phyloP scores from a whole-genome alignment of 2,329 filamentous ascomycete species.

The Pseudogymnoascus destructans region DNA sequence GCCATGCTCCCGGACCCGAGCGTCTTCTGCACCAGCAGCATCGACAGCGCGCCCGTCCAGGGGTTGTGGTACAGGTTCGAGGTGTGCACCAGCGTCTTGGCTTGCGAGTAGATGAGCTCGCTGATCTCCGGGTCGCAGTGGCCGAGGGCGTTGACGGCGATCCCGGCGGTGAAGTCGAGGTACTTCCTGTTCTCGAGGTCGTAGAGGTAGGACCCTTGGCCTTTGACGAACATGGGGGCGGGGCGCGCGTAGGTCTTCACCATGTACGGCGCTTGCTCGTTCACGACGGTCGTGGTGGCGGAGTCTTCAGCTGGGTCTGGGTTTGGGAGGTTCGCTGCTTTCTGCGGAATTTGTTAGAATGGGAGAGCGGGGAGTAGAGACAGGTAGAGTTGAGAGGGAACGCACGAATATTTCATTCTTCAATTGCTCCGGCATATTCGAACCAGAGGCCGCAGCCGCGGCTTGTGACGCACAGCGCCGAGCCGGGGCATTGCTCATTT shows the following conservation, averaged over 20 bases:
- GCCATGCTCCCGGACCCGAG: conserved; percentile 69
- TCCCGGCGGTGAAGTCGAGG: conserved; percentile 89
- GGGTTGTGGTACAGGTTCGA: conserved; percentile 97
- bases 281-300: conserved; percentile 59
- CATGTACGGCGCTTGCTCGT: conserved; percentile 75
- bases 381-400: neutral
- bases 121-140: conserved; percentile 75
- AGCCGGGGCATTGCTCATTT: conserved; percentile 18
- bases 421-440: conserved; percentile 27
- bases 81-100: conserved; percentile 70
- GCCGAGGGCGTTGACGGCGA: conserved; percentile 86
- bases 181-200: conserved; percentile 83
- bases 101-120: conserved; percentile 47
- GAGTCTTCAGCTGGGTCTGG: conserved; percentile 64
- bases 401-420: conserved; percentile 28
- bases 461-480: conserved; percentile 24
- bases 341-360: conserved; percentile 15
- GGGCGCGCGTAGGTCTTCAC: conserved; percentile 90
- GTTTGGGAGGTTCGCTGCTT: conserved; percentile 39
- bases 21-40: conserved; percentile 73
- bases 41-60: conserved; percentile 82
- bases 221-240: conserved; percentile 76
- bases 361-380: neutral
- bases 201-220: conserved; percentile 77
- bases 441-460: conserved; percentile 26